Evolutionary conservation across 2,329 filamentous ascomycete species (phyloP), one percentile per base, ranked within the genome.

Genomic region (Fusarium secorum): DNA sequence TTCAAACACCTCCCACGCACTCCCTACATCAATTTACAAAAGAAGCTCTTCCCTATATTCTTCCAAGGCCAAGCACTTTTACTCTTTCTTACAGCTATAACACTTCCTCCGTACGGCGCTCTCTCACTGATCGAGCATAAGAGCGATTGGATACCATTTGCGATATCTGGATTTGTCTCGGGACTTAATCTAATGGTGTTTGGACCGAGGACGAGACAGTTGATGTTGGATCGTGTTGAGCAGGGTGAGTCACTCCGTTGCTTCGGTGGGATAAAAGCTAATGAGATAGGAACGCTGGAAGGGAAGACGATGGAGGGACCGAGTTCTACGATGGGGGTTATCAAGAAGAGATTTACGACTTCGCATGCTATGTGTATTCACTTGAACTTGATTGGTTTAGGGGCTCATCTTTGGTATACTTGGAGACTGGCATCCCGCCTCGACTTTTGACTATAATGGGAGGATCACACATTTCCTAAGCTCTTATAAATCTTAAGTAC

Each of bases 331-430:
- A 74, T 70, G 66, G 57, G 49, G 1, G 49, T 52, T 18, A 18
- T 76, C 7, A 80, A 78, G 20, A 79, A 68, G 63, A 65, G 63
- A 2, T 84, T 83, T 35, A 77, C 73, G 0, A 75, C 71, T 2
- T 77, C 75, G 11, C 82, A 83, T 59, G 81, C 82, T 24, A 83
- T 83, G 80, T 81, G 79, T 57, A 83, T 83, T 53, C 81, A 84
- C 38, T 62, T 83, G 13, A 84, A 84, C 55, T 64, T 83, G 30
- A 66, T 83, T 15, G 75, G 78, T 0, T 75, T 83, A 7, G 76
- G 74, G 7, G 75, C 74, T 46, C 72, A 71, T 24, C 57, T 81
- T 54, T 81, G 78, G 70, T 77, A 75, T 45, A 66, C 74, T 36
- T 75, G 81, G 60, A 74, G 79, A 30, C 7, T 76, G 18, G 71